Base-by-base conservation (phyloP, 2,329 filamentous ascomycete species). In the Teratosphaeria nubilosa region DNA sequence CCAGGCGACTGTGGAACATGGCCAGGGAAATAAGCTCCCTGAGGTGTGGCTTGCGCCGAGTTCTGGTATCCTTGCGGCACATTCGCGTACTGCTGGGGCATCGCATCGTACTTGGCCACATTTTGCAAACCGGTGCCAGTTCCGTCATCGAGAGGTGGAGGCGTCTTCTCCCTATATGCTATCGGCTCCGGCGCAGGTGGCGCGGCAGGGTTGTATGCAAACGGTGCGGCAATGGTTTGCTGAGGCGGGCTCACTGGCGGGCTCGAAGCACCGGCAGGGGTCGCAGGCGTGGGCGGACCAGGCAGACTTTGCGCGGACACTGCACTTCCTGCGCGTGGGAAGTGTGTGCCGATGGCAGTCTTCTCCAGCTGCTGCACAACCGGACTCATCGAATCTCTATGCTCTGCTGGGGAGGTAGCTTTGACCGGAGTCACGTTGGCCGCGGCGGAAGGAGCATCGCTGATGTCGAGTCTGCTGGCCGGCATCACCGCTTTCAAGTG, bases 151-250 rank as follows among this genome's bases (percentile, higher is more conserved):
- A 85, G 82, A 3, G 86, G 86, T 3, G 88, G 84, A 1, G 88
- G 88, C 0, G 88, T 92, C 78, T 91, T 91, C 72, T 91, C 88
- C 53, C 88, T 81, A 70, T 88, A 83, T 22, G 80, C 77, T 55
- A 91, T 84, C 24, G 82, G 78, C 70, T 91, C 88, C 0, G 88
- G 87, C 0, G 87, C 86, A 0, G 87, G 80, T 4, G 88, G 88
- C 1, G 88, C 87, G 0, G 88, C 88, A 2, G 88, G 88, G 68
- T 91, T 91, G 69, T 91, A 91, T 2, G 86, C 82, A 75, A 89
- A 84, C 86, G 65, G 56, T 41, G 62, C 54, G 51, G 63, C 48
- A 13, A 13, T n/a, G 16, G 6, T 67, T 78, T 34, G 75, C 66
- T n/a, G 76, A 48, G 41, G 41, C 72, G 59, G 66, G 60, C 37